phyloP scores from a whole-genome alignment of 768 basidiomycete genomes.

The Lactifluus echinatus region DNA sequence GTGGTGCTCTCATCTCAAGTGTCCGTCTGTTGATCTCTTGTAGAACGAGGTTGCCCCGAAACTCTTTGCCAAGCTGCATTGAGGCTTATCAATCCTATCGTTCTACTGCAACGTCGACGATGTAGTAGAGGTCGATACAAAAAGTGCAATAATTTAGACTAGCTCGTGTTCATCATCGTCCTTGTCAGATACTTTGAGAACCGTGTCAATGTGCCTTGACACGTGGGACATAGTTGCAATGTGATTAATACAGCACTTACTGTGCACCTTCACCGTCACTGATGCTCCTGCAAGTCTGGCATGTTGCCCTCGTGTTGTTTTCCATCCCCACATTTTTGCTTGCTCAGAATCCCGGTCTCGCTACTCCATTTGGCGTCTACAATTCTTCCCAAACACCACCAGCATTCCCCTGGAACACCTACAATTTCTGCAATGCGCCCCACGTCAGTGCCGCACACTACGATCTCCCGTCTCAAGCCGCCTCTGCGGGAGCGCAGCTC shows the following conservation, averaged over 20 bases:
- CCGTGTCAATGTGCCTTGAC: not conserved
- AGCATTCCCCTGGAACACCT: conserved; percentile 39
- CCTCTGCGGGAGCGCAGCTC: conserved; percentile 26
- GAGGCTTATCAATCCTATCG: conserved; percentile 11
- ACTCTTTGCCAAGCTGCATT: conserved; percentile 71
- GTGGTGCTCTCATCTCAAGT: conserved; percentile 29
- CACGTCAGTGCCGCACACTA: conserved; percentile 37
- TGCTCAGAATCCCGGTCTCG: not conserved
- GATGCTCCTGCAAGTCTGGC: not conserved
- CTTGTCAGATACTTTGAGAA: not conserved
- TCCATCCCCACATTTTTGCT: not conserved
- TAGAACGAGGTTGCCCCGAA: conserved; percentile 62
- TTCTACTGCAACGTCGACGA: not conserved
- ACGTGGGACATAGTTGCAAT: too few species aligned
- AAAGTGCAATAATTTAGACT: conserved; percentile 1
- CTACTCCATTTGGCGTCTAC: conserved; percentile 32
- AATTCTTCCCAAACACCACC: conserved; percentile 36
- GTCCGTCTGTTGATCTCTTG: not conserved
- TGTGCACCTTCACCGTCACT: too few species aligned
- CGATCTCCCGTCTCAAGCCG: conserved; percentile 22
- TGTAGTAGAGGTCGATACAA: conserved; percentile 1
- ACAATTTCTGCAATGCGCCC: conserved; percentile 47
- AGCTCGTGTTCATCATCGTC: not conserved
- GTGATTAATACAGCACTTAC: too few species aligned
- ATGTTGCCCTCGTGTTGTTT: not conserved